These are phyloP conservation scores for Diplotaxis tenuifolia DNA, from an alignment of 345 rosid species.

Conservation along the genomic window DNA sequence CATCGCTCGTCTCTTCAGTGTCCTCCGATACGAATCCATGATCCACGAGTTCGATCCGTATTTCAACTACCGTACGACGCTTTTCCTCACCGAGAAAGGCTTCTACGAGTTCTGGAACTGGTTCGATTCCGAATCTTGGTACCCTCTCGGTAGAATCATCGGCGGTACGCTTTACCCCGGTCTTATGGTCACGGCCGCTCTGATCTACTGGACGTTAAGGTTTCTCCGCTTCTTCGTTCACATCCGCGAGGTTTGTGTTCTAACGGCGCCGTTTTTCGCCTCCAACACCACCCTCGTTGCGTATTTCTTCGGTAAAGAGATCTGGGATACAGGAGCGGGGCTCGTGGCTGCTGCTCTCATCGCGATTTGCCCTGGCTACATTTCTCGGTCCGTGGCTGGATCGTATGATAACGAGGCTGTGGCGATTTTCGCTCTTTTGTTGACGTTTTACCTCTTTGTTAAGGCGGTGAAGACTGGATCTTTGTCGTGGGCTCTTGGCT, in stretches of 20 bases:
- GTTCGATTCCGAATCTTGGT: constrained; percentile 98
- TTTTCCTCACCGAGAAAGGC: constrained; percentile 75
- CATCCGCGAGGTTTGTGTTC: constrained; percentile 93
- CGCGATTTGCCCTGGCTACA: constrained; percentile 96
- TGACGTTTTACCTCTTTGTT: constrained; percentile 85
- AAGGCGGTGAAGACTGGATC: constrained; percentile 95
- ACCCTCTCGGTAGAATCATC: constrained; percentile 93
- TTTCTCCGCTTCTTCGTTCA: constrained; percentile 82
- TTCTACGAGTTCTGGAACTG: constrained; percentile 99
- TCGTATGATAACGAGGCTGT: constrained; percentile 96
- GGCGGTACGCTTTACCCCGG: constrained; percentile 97
- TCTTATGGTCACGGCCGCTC: constrained; percentile 87
- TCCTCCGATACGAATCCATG: constrained; percentile 95
- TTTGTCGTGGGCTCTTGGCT: constrained; percentile 77
- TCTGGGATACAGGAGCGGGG: constrained; percentile 96
- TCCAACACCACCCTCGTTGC: constrained; percentile 93
- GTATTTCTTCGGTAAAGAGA: constrained; percentile 94
- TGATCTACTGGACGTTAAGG: constrained; percentile 65
- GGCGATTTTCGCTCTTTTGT: constrained; percentile 82
- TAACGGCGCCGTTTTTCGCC: constrained; percentile 95
- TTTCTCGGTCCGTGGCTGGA: constrained; percentile 93
- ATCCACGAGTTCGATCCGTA: constrained; percentile 99
- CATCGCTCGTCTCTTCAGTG: constrained; percentile 83
- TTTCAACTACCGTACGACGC: constrained; percentile 90
- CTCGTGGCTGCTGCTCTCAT: constrained; percentile 89